Base-by-base conservation (phyloP, 1,284 basidiomycete species). In the Rhodotorula mucilaginosa region DNA sequence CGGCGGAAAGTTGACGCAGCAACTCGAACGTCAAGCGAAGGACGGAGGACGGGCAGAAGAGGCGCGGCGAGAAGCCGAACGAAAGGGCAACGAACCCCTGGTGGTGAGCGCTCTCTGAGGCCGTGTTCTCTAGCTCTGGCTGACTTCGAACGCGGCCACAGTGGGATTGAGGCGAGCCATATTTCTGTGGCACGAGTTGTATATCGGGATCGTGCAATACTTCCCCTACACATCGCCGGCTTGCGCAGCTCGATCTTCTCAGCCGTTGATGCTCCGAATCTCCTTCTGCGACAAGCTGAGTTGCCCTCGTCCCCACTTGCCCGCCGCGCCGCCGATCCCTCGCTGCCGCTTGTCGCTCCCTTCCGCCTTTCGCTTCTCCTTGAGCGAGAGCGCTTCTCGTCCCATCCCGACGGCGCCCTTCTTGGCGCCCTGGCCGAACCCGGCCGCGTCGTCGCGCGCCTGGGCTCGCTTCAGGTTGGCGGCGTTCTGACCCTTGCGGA, bases 321-420 rank as follows among this genome's bases (percentile, higher is more conserved):
- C 75, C 52, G 71, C 60, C 18, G 69, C 68, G 4, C 63, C 75
- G 3, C 54, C 52, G 34, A 75, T 29, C 3, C 75, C 75, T 2
- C 75, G 34, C 66, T 76, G 67, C 44, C 75, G 49, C 69, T 75
- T 73, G 51, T 71, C 69, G 29, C 15, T n/a, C n/a, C 71, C 72
- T 23, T 72, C 70, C 29, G 60, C 62, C 62, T 64, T 68, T 21
- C 75, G 46, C 68, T 71, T 71, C 73, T 76, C 75, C 65, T 72
- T 73, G 31, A 73, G 58, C n/a, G 47, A 70, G 44, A 64, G 48
- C 26, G 71, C 71, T 61, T 76, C 71, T 3, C 75, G n/a, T 0
- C 66, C 70, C 48, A 56, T 48, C 3, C 58, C 69, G 2, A 31
- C 26, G 3, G 31, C 26, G 7, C 58, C 65, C 56, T 47, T 64